A percentile compares a stretch with the other conserved stretches of the same genome.
phyloP scores from a whole-genome alignment of 805 yeast species.

The Ogataea ganodermae region DNA sequence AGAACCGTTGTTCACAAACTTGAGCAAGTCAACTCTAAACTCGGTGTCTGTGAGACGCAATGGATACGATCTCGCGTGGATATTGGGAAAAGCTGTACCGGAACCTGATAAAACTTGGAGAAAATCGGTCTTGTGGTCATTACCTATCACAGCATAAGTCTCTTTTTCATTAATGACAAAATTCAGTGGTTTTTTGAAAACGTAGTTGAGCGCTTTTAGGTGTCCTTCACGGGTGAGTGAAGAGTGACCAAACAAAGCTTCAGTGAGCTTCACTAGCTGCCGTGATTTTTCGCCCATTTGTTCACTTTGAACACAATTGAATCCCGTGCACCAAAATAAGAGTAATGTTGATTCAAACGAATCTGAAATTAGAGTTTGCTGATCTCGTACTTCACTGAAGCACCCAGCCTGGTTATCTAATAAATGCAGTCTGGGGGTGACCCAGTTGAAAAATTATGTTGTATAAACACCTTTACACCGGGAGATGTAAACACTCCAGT shows the following conservation, averaged over 20 bases:
- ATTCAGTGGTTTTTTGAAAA: slow-evolving; percentile 44
- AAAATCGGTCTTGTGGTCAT: slow-evolving; percentile 51
- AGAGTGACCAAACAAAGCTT: not conserved
- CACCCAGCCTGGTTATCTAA: no score
- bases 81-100: slow-evolving; percentile 52
- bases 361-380: no score
- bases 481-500: no score
- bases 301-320: not conserved
- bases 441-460: no score
- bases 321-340: no score
- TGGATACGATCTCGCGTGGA: slow-evolving; percentile 55
- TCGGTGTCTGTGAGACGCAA: slow-evolving; percentile 44
- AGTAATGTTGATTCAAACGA: no score
- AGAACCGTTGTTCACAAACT: slow-evolving; percentile 38
- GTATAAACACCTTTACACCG: no score
- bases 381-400: no score
- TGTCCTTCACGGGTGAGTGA: not conserved
- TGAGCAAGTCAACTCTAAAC: slow-evolving; percentile 42
- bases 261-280: slow-evolving; percentile 1
- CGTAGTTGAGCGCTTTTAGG: slow-evolving; percentile 1
- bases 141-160: slow-evolving; percentile 58
- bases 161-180: slow-evolving; percentile 42
- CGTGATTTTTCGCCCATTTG: not conserved
- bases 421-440: no score
- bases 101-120: slow-evolving; percentile 59